Conservation (phyloP, 2,329 filamentous ascomycete species). For the Cadophora gregata region DNA sequence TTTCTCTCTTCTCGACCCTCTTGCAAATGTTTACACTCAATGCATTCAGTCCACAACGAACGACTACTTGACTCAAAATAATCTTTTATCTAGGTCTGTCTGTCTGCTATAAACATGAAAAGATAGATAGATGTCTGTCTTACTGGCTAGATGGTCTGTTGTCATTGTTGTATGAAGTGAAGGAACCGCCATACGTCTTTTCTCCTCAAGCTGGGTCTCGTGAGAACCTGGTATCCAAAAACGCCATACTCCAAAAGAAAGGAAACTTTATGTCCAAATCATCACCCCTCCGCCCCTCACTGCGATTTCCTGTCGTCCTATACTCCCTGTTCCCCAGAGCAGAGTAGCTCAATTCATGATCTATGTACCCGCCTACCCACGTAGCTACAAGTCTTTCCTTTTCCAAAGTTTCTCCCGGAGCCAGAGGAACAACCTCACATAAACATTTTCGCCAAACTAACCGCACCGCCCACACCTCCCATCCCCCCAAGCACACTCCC, state of each 20-base stretch:
- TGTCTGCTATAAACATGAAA: background rate
- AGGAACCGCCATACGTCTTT: background rate
- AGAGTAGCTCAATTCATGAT: too few relatives aligned
- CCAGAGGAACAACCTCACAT: conserved; percentile 32
- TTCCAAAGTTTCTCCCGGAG: background rate
- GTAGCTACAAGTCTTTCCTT: background rate
- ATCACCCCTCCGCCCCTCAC: background rate
- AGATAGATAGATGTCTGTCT: too few relatives aligned
- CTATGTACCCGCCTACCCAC: too few relatives aligned
- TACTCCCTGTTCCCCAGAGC: background rate
- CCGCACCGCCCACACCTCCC: conserved; percentile 39
- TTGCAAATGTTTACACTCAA: too few relatives aligned
- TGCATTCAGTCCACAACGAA: too few relatives aligned
- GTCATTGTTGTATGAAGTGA: background rate
- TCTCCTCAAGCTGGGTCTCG: background rate
- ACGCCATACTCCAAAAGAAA: conserved; percentile 5
- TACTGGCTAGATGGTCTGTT: background rate
- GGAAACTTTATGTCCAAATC: background rate
- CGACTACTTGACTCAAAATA: too few relatives aligned
- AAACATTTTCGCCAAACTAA: conserved; percentile 45
- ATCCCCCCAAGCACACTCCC: conserved; percentile 35
- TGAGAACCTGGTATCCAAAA: conserved; percentile 15
- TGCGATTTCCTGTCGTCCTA: background rate
- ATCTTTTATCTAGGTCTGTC: background rate
- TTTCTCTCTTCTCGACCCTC: too few relatives aligned